These are phyloP conservation scores for Pholiota conissans DNA, from an alignment of 768 basidiomycete genomes.

Conservation along the genomic window DNA sequence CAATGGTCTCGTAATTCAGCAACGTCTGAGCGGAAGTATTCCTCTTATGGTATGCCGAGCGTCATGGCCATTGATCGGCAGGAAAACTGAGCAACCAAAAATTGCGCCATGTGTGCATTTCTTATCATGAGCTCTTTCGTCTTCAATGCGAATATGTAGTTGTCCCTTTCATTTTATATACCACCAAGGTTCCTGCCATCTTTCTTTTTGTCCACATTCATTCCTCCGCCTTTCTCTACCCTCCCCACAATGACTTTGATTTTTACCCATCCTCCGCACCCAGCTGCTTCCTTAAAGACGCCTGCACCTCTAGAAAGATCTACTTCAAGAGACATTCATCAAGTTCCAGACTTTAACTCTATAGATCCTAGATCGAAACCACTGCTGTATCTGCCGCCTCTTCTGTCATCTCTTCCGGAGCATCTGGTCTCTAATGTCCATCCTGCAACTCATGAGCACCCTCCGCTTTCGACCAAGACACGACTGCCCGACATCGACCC, in stretches of 20 bases:
- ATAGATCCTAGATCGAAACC: conserved; percentile 31
- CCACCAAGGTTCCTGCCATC: background rate
- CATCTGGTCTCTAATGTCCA: conserved; percentile 30
- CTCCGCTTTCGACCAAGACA: conserved; percentile 63
- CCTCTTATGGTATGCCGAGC: conserved; percentile 6
- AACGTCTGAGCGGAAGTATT: conserved; percentile 1
- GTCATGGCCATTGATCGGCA: background rate
- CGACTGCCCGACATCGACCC: conserved; percentile 86
- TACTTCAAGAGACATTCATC: conserved; percentile 16
- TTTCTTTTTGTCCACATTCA: background rate
- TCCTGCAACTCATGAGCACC: conserved; percentile 25
- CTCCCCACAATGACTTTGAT: conserved; percentile 21
- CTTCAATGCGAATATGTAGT: conserved; percentile 1
- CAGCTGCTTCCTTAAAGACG: conserved; percentile 1
- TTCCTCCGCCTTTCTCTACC: background rate
- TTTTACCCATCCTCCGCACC: conserved; percentile 31
- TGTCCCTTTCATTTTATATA: conserved; percentile 4
- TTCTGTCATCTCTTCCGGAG: conserved; percentile 74
- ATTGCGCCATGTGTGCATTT: conserved; percentile 16
- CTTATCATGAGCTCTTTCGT: conserved; percentile 7
- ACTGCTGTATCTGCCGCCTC: conserved; percentile 81
- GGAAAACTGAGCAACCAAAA: conserved; percentile 1
- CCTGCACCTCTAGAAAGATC: background rate
- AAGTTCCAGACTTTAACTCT: conserved; percentile 19
- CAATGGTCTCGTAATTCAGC: too few species aligned